These are phyloP conservation scores for Populus davidiana DNA, from an alignment of 345 rosid genomes.

Conservation along the genomic window DNA sequence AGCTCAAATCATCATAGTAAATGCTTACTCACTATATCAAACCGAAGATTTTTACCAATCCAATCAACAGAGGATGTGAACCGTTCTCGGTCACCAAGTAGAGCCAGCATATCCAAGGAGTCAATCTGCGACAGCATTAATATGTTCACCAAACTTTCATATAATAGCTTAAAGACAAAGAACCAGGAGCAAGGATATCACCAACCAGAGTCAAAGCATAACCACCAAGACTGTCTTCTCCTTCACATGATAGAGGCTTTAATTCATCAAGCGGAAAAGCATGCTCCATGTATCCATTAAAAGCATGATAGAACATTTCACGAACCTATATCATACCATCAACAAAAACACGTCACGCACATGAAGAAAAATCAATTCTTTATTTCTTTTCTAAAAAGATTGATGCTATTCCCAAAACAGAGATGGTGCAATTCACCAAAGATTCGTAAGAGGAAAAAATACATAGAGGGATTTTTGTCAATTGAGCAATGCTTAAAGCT, in stretches of 20 bases:
- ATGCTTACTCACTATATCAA: slow-evolving; percentile 89
- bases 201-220: slow-evolving; percentile 91
- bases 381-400: too few species aligned
- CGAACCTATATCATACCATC: slow-evolving; percentile 52
- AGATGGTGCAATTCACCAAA: too few species aligned
- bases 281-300: slow-evolving; percentile 91
- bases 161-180: slow-evolving; percentile 1
- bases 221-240: slow-evolving; percentile 93
- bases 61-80: slow-evolving; percentile 85
- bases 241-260: slow-evolving; percentile 80
- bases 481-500: too few species aligned
- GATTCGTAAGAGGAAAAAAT: too few species aligned
- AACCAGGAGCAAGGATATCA: not conserved
- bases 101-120: slow-evolving; percentile 82
- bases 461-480: too few species aligned
- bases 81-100: slow-evolving; percentile 74
- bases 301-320: slow-evolving; percentile 97
- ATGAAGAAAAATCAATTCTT: not conserved
- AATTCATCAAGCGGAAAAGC: slow-evolving; percentile 95
- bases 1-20: slow-evolving; percentile 18
- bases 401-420: too few species aligned
- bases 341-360: not conserved
- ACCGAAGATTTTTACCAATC: slow-evolving; percentile 95
- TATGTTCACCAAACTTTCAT: slow-evolving; percentile 11
- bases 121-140: slow-evolving; percentile 58